These are phyloP conservation scores for Pisolithus sp. DNA, from an alignment of 768 basidiomycete genomes.

Conservation along the genomic window DNA sequence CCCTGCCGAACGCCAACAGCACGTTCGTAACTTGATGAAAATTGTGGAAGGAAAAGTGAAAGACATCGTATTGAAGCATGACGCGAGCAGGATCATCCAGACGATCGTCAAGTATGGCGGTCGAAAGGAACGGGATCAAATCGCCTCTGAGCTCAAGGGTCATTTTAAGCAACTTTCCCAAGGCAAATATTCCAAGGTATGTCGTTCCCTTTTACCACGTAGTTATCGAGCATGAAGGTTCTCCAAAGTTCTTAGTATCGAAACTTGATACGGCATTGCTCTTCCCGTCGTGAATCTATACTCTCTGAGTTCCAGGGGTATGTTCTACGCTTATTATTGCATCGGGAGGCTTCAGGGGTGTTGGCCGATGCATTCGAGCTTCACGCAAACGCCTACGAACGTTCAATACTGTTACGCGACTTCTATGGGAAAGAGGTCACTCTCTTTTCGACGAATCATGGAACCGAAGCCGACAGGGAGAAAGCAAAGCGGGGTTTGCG, in stretches of 20 bases:
- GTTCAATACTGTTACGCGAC: constrained; percentile 71
- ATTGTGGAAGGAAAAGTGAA: constrained; percentile 76
- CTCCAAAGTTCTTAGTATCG: constrained; percentile 62
- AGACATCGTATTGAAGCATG: constrained; percentile 86
- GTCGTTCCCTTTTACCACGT: constrained; percentile 5
- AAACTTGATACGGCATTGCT: constrained; percentile 76
- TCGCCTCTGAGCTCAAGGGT: constrained; percentile 80
- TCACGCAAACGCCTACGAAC: constrained; percentile 79
- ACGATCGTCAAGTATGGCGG: constrained; percentile 78
- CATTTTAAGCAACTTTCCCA: constrained; percentile 71
- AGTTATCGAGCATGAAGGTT: background rate
- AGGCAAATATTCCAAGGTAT: constrained; percentile 86
- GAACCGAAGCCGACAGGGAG: constrained; percentile 58
- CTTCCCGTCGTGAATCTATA: constrained; percentile 68
- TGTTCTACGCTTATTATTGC: constrained; percentile 72
- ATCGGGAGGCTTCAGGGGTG: constrained; percentile 77
- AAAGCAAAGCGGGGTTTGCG: constrained; percentile 58
- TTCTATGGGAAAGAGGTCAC: constrained; percentile 88
- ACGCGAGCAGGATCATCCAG: constrained; percentile 82
- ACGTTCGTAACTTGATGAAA: constrained; percentile 67
- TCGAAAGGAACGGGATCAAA: constrained; percentile 66
- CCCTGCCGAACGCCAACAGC: constrained; percentile 64
- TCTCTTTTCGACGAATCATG: constrained; percentile 54
- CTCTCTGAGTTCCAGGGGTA: constrained; percentile 72
- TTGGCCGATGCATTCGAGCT: constrained; percentile 88